Evolutionary conservation across 2,329 filamentous ascomycete genomes (phyloP).

Genomic region (Phyllosticta citriasiana): DNA sequence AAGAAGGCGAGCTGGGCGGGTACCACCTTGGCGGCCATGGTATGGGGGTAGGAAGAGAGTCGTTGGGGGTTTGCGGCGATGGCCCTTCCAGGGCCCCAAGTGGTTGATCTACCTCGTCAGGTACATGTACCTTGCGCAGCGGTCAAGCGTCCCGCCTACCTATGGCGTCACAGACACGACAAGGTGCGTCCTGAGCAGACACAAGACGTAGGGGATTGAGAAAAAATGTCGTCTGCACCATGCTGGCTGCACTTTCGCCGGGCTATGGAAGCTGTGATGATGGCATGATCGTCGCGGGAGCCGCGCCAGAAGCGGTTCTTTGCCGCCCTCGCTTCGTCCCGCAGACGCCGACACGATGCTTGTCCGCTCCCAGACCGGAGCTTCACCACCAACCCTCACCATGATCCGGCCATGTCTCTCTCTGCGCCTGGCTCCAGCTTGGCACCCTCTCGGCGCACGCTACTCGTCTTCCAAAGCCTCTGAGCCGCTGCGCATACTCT

Average conservation of each 20-base stretch:
- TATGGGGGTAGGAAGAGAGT: neutral
- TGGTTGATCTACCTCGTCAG: neutral
- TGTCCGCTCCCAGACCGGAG: neutral
- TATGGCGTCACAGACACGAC: neutral
- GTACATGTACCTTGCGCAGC: neutral
- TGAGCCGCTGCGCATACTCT: slow-evolving; percentile 67
- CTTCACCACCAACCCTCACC: neutral
- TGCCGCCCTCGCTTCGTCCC: neutral
- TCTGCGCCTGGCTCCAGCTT: neutral
- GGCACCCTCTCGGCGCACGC: slow-evolving; percentile 1
- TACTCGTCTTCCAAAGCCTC: slow-evolving; percentile 11
- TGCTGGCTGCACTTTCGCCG: neutral
- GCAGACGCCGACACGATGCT: neutral
- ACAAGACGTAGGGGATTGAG: neutral
- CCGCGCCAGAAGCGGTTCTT: neutral
- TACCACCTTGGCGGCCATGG: slow-evolving; percentile 34
- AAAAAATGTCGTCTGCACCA: neutral
- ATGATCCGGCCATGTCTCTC: neutral
- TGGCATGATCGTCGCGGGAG: neutral
- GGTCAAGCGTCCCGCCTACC: neutral
- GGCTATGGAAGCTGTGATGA: neutral
- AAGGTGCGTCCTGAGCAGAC: neutral
- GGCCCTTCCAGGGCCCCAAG: neutral
- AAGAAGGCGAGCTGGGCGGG: slow-evolving; percentile 85
- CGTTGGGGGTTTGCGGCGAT: neutral